Base-by-base conservation (phyloP, 2,329 filamentous ascomycete species). In the Karstenula rhodostoma region DNA sequence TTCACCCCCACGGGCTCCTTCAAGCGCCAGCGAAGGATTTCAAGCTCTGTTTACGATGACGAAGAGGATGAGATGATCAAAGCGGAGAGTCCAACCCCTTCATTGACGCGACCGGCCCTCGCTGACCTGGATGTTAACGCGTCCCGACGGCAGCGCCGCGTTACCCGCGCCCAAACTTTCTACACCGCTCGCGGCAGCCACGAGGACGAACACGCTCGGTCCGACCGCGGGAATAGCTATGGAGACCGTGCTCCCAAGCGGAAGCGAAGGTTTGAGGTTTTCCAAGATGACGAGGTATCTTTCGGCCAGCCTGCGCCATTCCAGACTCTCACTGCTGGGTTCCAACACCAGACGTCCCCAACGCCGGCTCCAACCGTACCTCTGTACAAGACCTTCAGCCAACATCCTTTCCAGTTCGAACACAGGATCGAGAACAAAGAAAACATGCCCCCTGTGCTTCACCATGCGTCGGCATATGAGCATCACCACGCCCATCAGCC, bases 1-100 rank as follows among this genome's bases (percentile, higher is more conserved):
- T 90, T 89, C 79, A 81, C 81, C 35, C 74, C 77, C 15, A 67
- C 72, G 32, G 81, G 80, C 10, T 73, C 73, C 0, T 75, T 82
- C 62, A 77, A 80, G 63, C 77, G 77, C 58, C 72, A 79, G 56
- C 76, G 81, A 35, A 68, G 74, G 40, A 83, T 84, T 59, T 82
- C 80, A 22, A 80, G 80, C 53, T 78, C 79, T 15, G 75, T 78
- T 23, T 77, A 78, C 33, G 77, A 80, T 15, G 72, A 75, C 29
- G 73, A 75, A 10, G 74, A 76, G 19, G 77, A 80, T 6, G 75
- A 78, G 48, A 73, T 73, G 7, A 68, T 77, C 60, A 77, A 76
- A 59, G 50, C 62, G 9, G 75, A 78, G 56, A 78, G 75, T 55
- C 76, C 77, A 10, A 68, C 65, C 27, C 66, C 64, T 2, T 58